These are phyloP conservation scores for Pholiota conissans DNA, from an alignment of 768 basidiomycete genomes.

Conservation along the genomic window DNA sequence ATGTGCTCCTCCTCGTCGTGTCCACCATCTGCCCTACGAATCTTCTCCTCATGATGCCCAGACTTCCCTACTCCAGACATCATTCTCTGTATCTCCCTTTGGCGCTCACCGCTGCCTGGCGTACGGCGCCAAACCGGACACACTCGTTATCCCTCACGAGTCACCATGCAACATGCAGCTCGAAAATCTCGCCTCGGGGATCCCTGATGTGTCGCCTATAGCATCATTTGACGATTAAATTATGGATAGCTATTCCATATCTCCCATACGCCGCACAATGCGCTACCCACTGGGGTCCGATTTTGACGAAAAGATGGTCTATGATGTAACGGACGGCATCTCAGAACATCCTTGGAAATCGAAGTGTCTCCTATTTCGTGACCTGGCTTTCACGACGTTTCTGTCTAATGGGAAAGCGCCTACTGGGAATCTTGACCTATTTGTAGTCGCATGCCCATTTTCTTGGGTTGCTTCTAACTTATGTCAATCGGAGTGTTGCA, in stretches of 20 bases:
- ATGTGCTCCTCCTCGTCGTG: slow-evolving; percentile 21
- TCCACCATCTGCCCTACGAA: slow-evolving; percentile 6
- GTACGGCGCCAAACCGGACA: background rate
- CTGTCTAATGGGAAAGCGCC: background rate
- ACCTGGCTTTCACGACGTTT: background rate
- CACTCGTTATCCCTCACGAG: background rate
- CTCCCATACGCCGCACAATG: background rate
- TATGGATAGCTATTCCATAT: background rate
- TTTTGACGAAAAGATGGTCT: background rate
- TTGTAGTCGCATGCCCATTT: background rate
- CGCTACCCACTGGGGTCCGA: background rate
- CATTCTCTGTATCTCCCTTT: background rate
- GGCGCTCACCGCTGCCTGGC: too few relatives aligned
- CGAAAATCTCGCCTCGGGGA: background rate
- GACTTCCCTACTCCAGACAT: background rate
- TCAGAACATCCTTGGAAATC: background rate
- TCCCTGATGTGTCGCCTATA: background rate
- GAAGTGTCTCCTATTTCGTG: background rate
- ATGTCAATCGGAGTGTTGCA: slow-evolving; percentile 1
- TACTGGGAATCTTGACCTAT: background rate
- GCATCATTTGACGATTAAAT: background rate
- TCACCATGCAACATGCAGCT: background rate
- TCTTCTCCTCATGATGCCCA: slow-evolving; percentile 12
- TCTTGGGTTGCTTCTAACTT: background rate
- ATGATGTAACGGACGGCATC: background rate